phyloP scores from a whole-genome alignment of 2,329 filamentous ascomycete species.

The Ambrosiella cleistominuta region DNA sequence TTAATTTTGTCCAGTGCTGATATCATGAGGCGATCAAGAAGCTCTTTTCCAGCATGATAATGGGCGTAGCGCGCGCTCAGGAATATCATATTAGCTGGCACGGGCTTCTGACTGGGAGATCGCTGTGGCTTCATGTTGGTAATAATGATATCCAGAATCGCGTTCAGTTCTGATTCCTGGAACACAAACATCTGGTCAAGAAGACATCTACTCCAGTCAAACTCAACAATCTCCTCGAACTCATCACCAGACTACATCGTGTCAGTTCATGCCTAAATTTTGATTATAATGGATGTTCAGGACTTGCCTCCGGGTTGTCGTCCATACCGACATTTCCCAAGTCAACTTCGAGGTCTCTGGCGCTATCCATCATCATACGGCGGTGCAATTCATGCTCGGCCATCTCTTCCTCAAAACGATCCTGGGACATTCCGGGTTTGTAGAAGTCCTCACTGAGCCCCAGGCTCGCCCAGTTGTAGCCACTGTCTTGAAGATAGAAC shows the following conservation, averaged over 20 bases:
- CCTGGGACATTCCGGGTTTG: conserved; percentile 75
- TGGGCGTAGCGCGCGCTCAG: conserved; percentile 89
- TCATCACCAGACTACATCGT: conserved; percentile 47
- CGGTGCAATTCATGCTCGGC: conserved; percentile 90
- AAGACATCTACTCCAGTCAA: conserved; percentile 84
- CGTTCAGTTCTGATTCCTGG: conserved; percentile 79
- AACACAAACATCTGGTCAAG: conserved; percentile 99
- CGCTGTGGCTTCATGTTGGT: conserved; percentile 96
- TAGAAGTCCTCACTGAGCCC: conserved; percentile 88
- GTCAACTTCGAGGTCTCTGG: conserved; percentile 89
- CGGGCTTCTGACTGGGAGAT: conserved; percentile 91
- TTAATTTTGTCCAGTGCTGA: conserved; percentile 94
- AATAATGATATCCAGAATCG: conserved; percentile 87
- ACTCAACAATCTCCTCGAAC: conserved; percentile 65
- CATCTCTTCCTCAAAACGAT: conserved; percentile 91
- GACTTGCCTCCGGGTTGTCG: conserved; percentile 70
- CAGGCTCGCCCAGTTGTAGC: conserved; percentile 49
- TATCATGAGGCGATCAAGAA: conserved; percentile 63
- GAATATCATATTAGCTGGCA: conserved; percentile 93
- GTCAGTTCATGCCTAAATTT: conserved; percentile 36
- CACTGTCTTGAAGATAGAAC: conserved; percentile 84
- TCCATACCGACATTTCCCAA: conserved; percentile 89
- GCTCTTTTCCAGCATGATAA: conserved; percentile 77
- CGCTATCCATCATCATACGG: conserved; percentile 99
- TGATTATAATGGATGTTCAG: neutral